phyloP scores from a whole-genome alignment of 768 basidiomycete genomes.

The Lanmaoa rubissima region DNA sequence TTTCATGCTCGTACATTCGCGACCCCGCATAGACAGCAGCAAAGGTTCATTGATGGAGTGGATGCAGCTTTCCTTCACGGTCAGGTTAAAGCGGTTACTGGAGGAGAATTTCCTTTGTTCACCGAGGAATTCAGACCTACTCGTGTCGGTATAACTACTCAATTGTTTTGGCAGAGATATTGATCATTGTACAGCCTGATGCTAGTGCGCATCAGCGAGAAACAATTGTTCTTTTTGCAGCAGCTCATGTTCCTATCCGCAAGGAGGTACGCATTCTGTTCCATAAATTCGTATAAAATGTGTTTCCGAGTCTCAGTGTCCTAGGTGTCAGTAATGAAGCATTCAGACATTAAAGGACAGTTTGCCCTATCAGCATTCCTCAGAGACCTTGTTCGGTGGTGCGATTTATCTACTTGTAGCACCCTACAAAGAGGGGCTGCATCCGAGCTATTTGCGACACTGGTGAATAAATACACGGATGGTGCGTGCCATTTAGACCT shows the following conservation, averaged over 20 bases:
- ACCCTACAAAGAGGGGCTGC: slow-evolving; percentile 54
- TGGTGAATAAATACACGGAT: slow-evolving; percentile 76
- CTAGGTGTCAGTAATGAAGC: slow-evolving; percentile 41
- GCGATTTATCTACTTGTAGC: slow-evolving; percentile 45
- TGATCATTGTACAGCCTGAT: slow-evolving; percentile 14
- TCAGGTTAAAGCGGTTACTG: slow-evolving; percentile 47
- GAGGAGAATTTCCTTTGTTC: slow-evolving; percentile 48
- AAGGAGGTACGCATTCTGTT: slow-evolving; percentile 53
- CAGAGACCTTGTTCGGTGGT: slow-evolving; percentile 57
- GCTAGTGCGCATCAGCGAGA: slow-evolving; percentile 49
- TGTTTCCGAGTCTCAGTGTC: not conserved
- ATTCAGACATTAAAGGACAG: slow-evolving; percentile 38
- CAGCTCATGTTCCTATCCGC: slow-evolving; percentile 60
- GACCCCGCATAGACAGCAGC: slow-evolving; percentile 51
- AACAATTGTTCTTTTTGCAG: slow-evolving; percentile 63
- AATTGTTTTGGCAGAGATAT: not conserved
- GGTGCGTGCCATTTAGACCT: slow-evolving; percentile 42
- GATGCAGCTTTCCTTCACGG: slow-evolving; percentile 41
- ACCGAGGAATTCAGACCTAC: slow-evolving; percentile 46
- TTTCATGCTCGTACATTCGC: not conserved
- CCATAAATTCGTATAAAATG: not conserved
- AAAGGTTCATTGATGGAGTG: slow-evolving; percentile 48
- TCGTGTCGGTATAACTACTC: slow-evolving; percentile 37
- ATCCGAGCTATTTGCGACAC: slow-evolving; percentile 56
- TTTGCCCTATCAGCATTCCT: slow-evolving; percentile 51